Base-by-base conservation (phyloP, 73 alveolate genomes). In the Tetrahymena malaccensis region DNA sequence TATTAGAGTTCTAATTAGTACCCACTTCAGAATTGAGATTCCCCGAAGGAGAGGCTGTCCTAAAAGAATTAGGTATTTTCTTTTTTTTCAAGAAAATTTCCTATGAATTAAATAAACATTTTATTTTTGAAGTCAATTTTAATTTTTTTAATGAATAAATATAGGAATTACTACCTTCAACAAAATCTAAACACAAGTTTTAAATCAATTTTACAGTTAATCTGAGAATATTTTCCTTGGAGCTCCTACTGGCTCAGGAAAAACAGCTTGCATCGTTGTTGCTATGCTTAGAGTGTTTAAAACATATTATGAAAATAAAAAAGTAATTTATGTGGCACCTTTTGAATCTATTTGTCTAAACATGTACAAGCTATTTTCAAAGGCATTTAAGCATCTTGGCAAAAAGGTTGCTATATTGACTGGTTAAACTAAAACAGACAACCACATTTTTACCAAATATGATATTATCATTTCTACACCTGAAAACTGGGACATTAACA, bases 181-280 rank as follows among this genome's bases (percentile, higher is more conserved):
- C 96, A 96, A 98, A 58, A 97, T 99, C 37, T 98, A 98, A 96
- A 99, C 99, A 35, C 99, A 99, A 97, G 96, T 98, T 22, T 99
- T 99, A 95, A 93, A 97, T 95, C 94, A 97, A 85, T 94, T 98
- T 43, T 97, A 97, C 96, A 58, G 97, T 94, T 96, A 97, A 94
- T 97, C 98, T 94, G 99, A 99, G 94, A 98, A 98, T 56, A 94
- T 99, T 37, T 98, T 99, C 94, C 89, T 98, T 35, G 99, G 99
- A 12, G 99, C 99, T 16, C 98, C 99, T 19, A 96, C 98, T 70
- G 98, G 99, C 40, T 96, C 98, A 27, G 97, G 99, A 7, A 98
- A 98, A 85, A 97, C 98, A 10, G 97, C 96, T 50, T 93, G 97
- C 8, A 99, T 99, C 2, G 99, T 97, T 94, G 97, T 98, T 85